Evolutionary conservation across 495 filamentous ascomycete genomes (phyloP).

Genomic region (Tuber calosporum): DNA sequence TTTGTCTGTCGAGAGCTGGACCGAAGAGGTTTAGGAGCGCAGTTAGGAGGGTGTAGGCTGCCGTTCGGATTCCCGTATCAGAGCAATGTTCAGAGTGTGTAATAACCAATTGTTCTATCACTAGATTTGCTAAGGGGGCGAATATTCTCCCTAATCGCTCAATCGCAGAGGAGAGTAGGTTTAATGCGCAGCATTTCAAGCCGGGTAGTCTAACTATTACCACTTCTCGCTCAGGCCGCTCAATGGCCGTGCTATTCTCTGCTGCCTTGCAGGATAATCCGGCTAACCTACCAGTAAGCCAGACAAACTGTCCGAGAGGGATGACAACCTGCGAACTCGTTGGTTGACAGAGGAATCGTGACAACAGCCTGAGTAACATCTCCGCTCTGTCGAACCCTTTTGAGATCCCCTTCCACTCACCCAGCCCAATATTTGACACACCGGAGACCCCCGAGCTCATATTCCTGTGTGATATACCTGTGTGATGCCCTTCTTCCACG

Average conservation of each 20-base stretch:
- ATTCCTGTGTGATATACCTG: neutral
- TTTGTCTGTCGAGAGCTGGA: slow-evolving; percentile 15
- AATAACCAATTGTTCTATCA: slow-evolving; percentile 31
- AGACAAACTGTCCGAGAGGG: slow-evolving; percentile 30
- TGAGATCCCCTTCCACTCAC: slow-evolving; percentile 23
- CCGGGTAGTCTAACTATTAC: slow-evolving; percentile 27
- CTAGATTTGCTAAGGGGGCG: slow-evolving; percentile 24
- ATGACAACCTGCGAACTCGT: slow-evolving; percentile 30
- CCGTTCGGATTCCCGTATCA: slow-evolving; percentile 17
- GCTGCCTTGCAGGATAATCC: slow-evolving; percentile 14
- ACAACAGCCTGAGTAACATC: slow-evolving; percentile 24
- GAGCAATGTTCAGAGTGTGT: slow-evolving; percentile 18
- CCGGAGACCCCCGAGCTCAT: slow-evolving; percentile 15
- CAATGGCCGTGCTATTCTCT: slow-evolving; percentile 24
- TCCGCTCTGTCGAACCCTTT: slow-evolving; percentile 19
- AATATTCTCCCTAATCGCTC: slow-evolving; percentile 24
- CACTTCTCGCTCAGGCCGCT: slow-evolving; percentile 24
- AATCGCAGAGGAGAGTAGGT: slow-evolving; percentile 23
- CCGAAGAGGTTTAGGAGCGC: slow-evolving; percentile 34
- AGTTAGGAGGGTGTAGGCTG: slow-evolving; percentile 31
- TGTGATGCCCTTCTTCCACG: slow-evolving; percentile 21
- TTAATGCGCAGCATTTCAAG: slow-evolving; percentile 20
- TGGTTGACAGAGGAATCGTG: slow-evolving; percentile 34
- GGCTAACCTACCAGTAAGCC: slow-evolving; percentile 32
- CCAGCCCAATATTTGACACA: slow-evolving; percentile 19